Evolutionary conservation across 164 flowering plant species (phyloP), one percentile per base, ranked within the genome.

Genomic region (Euptelea pleiosperma): DNA sequence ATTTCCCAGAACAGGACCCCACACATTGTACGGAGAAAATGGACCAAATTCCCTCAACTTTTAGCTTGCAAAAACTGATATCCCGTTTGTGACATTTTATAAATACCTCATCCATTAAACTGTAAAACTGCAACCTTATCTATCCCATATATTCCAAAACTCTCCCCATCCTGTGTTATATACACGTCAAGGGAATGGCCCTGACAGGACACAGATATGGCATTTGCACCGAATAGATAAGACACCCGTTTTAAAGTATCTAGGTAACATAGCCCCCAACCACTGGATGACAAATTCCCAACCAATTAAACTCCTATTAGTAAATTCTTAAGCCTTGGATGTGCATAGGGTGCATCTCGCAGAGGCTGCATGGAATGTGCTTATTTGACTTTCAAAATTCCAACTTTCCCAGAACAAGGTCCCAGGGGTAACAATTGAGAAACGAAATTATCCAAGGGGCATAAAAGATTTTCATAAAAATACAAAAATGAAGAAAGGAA

Each of bases 281-380:
- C 25, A 35, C 11, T 35, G 35, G n/a, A 52, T 4, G 22, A 52
- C 24, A 21, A 12, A 33, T 34, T 52, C 21, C 16, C 8, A 52
- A 30, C 16, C 26, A 52, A 22, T 21, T 52, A 34, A 16, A 9
- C 37, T 24, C 33, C 44, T 24, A 41, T n/a, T 24, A 42, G 29
- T 24, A 55, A n/a, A 8, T 19, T 28, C 42, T 52, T 11, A 39
- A 39, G 46, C n/a, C 33, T 26, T 3, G 16, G 16, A 12, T 48
- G 29, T 48, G 50, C 52, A 47, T 26, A 48, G 5, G 44, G 87
- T 57, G 93, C 91, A 79, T 87, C 92, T 75, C 77, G 85, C 21
- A 95, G 95, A 61, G 93, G 93, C 92, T 87, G 85, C 54, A 70
- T 24, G 14, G 21, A 26, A 62, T 16, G 4, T 51, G 31, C 52